Percentiles rank a stretch among this genome's conserved stretches.
Evolutionary conservation across 73 alveolate species (phyloP).

Genomic region (Tetrahymena elliotti): DNA sequence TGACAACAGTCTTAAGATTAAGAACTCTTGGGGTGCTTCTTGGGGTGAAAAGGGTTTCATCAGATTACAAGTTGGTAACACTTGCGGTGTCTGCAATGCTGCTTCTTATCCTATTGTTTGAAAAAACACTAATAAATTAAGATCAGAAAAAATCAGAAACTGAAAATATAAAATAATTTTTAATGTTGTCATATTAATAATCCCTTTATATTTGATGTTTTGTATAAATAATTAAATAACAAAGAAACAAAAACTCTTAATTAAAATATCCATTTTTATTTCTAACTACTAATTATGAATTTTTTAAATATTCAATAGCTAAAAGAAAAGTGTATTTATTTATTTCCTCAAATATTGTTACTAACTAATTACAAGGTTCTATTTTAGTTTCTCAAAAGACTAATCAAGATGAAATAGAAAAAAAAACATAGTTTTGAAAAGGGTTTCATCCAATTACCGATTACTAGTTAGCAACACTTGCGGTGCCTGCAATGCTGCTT

Average conservation of each 20-base stretch:
- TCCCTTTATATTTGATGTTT: background rate
- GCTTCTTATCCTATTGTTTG: background rate
- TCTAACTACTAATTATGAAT: no score
- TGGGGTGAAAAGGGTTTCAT: conserved; percentile 92
- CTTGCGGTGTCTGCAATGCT: conserved; percentile 40
- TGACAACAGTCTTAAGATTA: conserved; percentile 59
- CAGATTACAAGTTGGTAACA: conserved; percentile 53
- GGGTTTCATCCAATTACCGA: conserved; percentile 85
- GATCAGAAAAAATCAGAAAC: background rate
- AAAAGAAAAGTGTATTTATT: no score
- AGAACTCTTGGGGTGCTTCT: conserved; percentile 89
- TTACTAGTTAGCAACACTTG: conserved; percentile 50
- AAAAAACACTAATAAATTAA: background rate
- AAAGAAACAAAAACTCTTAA: no score
- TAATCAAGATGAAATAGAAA: no score
- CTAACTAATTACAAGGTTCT: no score
- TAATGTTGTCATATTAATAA: background rate
- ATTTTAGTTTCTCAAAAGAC: no score
- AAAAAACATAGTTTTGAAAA: no score
- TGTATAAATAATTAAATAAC: background rate
- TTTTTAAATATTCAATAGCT: no score
- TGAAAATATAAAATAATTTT: background rate
- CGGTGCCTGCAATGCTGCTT: conserved; percentile 18
- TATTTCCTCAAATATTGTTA: no score
- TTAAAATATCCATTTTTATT: no score